Evolutionary conservation across 768 basidiomycete genomes (phyloP), one percentile per base, ranked within the genome.

Genomic region (Cyathus striatus): DNA sequence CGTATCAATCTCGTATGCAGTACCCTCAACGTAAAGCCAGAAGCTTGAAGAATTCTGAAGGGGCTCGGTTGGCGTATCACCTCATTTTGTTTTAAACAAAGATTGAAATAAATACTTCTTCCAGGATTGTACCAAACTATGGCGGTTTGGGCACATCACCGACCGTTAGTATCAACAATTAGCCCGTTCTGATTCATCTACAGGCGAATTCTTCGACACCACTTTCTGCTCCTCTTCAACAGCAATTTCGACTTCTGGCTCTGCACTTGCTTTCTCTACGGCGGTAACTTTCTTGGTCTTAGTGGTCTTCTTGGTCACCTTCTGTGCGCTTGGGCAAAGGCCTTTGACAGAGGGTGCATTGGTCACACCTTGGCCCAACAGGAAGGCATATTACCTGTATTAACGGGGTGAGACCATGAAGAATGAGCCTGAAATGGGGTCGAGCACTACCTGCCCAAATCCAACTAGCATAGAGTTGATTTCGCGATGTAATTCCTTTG

Each of bases 381-480:
- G 87, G 81, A 2, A 79, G 59, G 44, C 87, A 90, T 0, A 89
- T 67, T 0, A 74, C 76, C 86, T 89, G 47, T 5, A 35, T n/a
- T n/a, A n/a, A n/a, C n/a, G n/a, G n/a, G n/a, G n/a, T n/a, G n/a
- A n/a, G n/a, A n/a, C n/a, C n/a, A n/a, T n/a, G n/a, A n/a, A n/a
- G n/a, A n/a, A n/a, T n/a, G n/a, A n/a, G n/a, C n/a, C n/a, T n/a
- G n/a, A n/a, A n/a, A n/a, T n/a, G n/a, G n/a, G n/a, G n/a, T n/a
- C n/a, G n/a, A n/a, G n/a, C n/a, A 25, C 34, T 48, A 86, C 88
- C 75, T 91, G 89, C 24, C 89, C 90, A 46, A 92, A 91, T 0
- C 89, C 88, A 3, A 91, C 90, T 1, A 92, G 72, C 59, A 87
- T 53, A 44, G 81, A 81, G 55, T 91, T 91, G 44, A 92, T 90